phyloP scores from a whole-genome alignment of 169 alveolate species.

The Amoebophrya sp. region DNA sequence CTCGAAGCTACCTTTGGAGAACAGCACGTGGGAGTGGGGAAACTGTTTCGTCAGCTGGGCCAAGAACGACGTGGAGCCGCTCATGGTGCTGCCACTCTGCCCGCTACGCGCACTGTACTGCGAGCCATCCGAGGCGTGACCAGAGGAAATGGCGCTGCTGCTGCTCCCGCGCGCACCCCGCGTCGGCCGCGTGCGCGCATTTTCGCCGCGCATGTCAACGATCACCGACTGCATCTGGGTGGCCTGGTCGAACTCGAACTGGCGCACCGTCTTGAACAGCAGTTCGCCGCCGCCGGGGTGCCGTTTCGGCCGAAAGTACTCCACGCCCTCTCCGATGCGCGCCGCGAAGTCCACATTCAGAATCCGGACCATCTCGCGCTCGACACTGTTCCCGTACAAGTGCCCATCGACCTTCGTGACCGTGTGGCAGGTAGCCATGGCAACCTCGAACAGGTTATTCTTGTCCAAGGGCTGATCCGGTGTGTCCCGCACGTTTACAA shows the following conservation, averaged over 20 bases:
- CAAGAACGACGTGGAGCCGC: no score
- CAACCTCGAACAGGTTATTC: background rate
- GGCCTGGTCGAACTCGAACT: background rate
- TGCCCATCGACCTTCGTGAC: background rate
- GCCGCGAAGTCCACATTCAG: background rate
- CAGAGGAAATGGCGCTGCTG: background rate
- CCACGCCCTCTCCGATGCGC: background rate
- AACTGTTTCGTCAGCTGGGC: no score
- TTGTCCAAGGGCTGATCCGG: background rate
- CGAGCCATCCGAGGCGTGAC: background rate
- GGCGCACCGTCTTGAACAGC: background rate
- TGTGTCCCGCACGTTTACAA: background rate
- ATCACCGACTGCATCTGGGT: background rate
- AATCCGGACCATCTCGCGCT: background rate
- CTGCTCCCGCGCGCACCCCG: background rate
- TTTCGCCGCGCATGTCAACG: background rate
- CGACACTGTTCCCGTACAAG: background rate
- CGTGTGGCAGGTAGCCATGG: background rate
- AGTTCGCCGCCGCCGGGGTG: constrained; percentile 1
- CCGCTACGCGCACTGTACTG: background rate
- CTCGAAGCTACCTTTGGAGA: background rate
- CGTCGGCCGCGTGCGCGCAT: background rate
- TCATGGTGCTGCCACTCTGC: no score
- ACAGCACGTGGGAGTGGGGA: background rate
- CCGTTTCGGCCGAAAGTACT: background rate